Conservation (phyloP, 805 yeast genomes). For the Peterozyma toletana region DNA sequence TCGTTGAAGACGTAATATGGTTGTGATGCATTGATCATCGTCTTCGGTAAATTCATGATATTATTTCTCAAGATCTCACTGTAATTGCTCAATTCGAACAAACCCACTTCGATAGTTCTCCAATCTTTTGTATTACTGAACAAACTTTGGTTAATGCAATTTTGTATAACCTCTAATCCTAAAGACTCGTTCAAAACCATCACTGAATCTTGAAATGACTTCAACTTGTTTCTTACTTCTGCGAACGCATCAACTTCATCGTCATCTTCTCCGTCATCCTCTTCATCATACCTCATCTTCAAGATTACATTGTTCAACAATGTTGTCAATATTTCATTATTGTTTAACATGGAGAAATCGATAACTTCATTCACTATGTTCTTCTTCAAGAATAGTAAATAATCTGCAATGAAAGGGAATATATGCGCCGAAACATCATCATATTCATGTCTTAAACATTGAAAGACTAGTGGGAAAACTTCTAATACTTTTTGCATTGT, state of each 20-base stretch:
- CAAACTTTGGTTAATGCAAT: conserved; percentile 41
- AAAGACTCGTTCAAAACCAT: conserved; percentile 32
- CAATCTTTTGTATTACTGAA: conserved; percentile 40
- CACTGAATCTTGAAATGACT: conserved; percentile 79
- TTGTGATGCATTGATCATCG: conserved; percentile 55
- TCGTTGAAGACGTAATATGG: conserved; percentile 58
- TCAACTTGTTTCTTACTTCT: conserved; percentile 70
- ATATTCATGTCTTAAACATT: conserved; percentile 70
- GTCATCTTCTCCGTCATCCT: conserved; percentile 49
- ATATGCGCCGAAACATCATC: conserved; percentile 85
- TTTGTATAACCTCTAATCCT: conserved; percentile 25
- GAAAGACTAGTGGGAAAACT: conserved; percentile 66
- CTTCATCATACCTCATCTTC: conserved; percentile 77
- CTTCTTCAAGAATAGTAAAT: conserved; percentile 63
- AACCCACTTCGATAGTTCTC: conserved; percentile 82
- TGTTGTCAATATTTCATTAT: conserved; percentile 47
- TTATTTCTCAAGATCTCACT: conserved; percentile 78
- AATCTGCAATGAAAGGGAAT: conserved; percentile 73
- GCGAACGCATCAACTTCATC: conserved; percentile 72
- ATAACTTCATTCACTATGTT: conserved; percentile 26
- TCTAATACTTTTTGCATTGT: conserved; percentile 42
- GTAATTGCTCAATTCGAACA: conserved; percentile 72
- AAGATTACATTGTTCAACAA: conserved; percentile 63
- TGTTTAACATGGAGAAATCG: conserved; percentile 21
- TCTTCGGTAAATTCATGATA: conserved; percentile 62